phyloP scores from a whole-genome alignment of 2,329 filamentous ascomycete species.

The Sporothrix curviconia region DNA sequence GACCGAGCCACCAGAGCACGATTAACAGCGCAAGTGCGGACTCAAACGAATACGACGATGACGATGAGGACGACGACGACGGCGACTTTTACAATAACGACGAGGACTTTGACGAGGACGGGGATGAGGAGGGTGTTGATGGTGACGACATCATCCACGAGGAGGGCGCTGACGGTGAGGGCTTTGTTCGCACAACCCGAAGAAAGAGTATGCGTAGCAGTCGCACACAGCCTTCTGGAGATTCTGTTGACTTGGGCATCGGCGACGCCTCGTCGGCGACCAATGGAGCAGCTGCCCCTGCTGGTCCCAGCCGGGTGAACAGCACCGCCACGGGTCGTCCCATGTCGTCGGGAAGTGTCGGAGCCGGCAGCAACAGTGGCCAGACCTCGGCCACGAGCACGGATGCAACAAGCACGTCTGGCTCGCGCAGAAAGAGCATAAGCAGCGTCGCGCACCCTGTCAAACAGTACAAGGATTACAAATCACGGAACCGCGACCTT shows the following conservation, averaged over 20 bases:
- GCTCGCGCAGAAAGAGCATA: constrained; percentile 27
- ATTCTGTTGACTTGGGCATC: not conserved
- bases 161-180: not conserved
- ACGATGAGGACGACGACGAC: constrained; percentile 25
- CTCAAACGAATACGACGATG: constrained; percentile 32
- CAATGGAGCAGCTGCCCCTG: too few relatives aligned
- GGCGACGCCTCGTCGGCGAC: not conserved
- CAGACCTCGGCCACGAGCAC: not conserved
- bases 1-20: constrained; percentile 2
- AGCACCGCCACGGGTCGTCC: not conserved
- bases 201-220: not conserved
- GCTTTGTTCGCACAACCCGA: not conserved
- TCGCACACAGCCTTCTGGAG: constrained; percentile 1
- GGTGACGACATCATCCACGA: not conserved
- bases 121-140: not conserved
- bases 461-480: constrained; percentile 56
- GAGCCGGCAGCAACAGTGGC: not conserved
- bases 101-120: constrained; percentile 3
- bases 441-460: constrained; percentile 44
- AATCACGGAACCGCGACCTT: constrained; percentile 63
- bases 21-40: not conserved
- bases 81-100: constrained; percentile 18
- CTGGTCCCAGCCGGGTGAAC: not conserved
- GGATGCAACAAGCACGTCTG: constrained; percentile 19
- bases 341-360: not conserved